Conservation (phyloP, 495 filamentous ascomycete species). For the Bryoglossum gracile region DNA sequence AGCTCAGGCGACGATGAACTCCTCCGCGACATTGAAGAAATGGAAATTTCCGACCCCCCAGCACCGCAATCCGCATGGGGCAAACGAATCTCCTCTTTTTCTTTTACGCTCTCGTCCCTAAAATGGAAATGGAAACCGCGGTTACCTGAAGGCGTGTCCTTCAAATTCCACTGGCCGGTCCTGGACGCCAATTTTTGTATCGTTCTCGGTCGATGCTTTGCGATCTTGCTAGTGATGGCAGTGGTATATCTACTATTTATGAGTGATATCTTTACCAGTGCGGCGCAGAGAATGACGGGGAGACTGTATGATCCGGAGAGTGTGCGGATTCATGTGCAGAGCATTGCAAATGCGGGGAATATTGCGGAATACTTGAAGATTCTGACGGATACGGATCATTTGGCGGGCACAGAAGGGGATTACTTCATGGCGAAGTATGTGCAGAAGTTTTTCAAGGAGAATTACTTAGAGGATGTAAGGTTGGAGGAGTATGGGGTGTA, state of each 20-base stretch:
- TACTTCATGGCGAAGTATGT: slow-evolving; percentile 75
- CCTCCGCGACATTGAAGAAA: slow-evolving; percentile 75
- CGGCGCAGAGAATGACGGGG: slow-evolving; percentile 40
- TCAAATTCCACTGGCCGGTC: slow-evolving; percentile 19
- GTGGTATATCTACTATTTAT: slow-evolving; percentile 80
- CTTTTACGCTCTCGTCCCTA: slow-evolving; percentile 33
- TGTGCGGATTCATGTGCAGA: slow-evolving; percentile 63
- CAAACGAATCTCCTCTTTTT: slow-evolving; percentile 42
- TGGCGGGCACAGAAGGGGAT: slow-evolving; percentile 88
- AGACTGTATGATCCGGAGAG: slow-evolving; percentile 58
- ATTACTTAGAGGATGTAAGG: slow-evolving; percentile 63
- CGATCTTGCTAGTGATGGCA: slow-evolving; percentile 62
- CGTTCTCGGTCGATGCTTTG: slow-evolving; percentile 62
- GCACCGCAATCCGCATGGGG: slow-evolving; percentile 35
- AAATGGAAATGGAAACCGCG: slow-evolving; percentile 9
- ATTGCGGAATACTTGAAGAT: slow-evolving; percentile 66
- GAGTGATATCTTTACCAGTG: slow-evolving; percentile 64
- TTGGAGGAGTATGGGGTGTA: slow-evolving; percentile 80
- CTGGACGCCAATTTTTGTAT: slow-evolving; percentile 39
- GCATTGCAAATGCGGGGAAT: slow-evolving; percentile 52
- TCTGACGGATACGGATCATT: slow-evolving; percentile 72
- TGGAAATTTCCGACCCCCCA: slow-evolving; percentile 76
- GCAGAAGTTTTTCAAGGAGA: slow-evolving; percentile 55
- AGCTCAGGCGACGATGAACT: slow-evolving; percentile 50
- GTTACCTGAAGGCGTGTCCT: slow-evolving; percentile 22